Evolutionary conservation across 306 rosid genomes (phyloP), one percentile per base, ranked within the genome.

Genomic region (Senna tora): DNA sequence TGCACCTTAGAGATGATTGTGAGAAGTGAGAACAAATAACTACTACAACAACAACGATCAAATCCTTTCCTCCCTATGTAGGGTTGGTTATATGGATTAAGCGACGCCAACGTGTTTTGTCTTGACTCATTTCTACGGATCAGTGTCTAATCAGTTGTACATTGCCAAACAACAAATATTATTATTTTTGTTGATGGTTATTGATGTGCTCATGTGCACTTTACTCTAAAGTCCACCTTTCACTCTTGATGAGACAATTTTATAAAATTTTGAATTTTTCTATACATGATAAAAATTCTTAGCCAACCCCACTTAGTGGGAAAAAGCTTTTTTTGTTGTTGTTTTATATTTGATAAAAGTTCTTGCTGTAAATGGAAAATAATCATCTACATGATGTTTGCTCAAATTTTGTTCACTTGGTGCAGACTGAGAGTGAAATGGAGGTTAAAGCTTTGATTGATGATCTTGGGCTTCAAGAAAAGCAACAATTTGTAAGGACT

Each of bases 401-500:
- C 20, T 16, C 5, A 12, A 20, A 25, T 50, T 78, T 84, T 46
- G 43, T 77, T 45, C 69, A 19, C 47, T 70, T 72, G 73, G 59
- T 79, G 78, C 83, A 93, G 98, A 89, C 94, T 45, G 94, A 86
- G 62, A 82, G 84, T 70, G 98, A 89, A 70, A 32, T 47, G 17
- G 98, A 91, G 84, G 98, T 86, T 67, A 87, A 69, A 77, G 68
- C 57, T 74, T 83, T 94, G 78, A 85, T 91, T 69, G 85, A 84
- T 76, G 83, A 84, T 70, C 97, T 94, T 74, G 96, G 93, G 49
- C 88, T 94, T 74, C 75, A 88, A 74, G 97, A 91, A 65, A 91
- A 91, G 72, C 96, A 87, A 59, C 95, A 94, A 87, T 83, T 75
- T 89, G 98, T 94, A 85, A 84, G 96, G 39, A 70, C 19, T 62